Percentiles rank a stretch among this genome's conserved stretches.
Evolutionary conservation across 2,329 filamentous ascomycete species (phyloP).

Genomic region (Pseudocercospora musae): DNA sequence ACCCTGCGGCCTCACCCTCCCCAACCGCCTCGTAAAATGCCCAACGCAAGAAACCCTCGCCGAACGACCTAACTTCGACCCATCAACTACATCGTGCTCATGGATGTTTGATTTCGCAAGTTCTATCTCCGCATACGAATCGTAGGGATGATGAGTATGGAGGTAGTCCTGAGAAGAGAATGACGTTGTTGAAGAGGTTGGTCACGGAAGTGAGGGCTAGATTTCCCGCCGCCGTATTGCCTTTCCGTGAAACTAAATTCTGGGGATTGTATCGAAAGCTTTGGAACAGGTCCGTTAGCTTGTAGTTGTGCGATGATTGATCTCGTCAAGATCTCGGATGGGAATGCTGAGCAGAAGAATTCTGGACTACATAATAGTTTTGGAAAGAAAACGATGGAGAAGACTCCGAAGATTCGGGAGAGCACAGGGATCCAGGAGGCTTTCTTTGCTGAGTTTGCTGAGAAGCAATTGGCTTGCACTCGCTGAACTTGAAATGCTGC

Average conservation of each 20-base stretch:
- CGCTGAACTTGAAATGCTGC: neutral
- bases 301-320: constrained; percentile 52
- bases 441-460: constrained; percentile 65
- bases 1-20: constrained; percentile 32
- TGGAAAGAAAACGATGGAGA: constrained; percentile 37
- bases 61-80: no score
- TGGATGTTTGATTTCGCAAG: constrained; percentile 48
- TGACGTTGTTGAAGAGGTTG: constrained; percentile 46
- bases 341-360: constrained; percentile 38
- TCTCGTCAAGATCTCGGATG: constrained; percentile 67
- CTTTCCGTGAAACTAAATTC: constrained; percentile 53
- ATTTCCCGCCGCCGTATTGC: constrained; percentile 43
- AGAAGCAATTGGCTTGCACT: neutral
- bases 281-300: constrained; percentile 58
- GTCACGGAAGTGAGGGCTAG: constrained; percentile 42
- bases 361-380: constrained; percentile 25
- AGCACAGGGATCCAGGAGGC: constrained; percentile 57
- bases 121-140: constrained; percentile 45
- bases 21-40: constrained; percentile 45
- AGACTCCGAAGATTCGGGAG: constrained; percentile 23
- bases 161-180: constrained; percentile 45
- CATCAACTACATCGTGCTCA: constrained; percentile 52
- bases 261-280: constrained; percentile 53
- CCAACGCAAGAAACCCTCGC: constrained; percentile 43
- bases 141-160: constrained; percentile 49